Evolutionary conservation across 371 early-diverging fungal species (phyloP), one percentile per base, ranked within the genome.

Genomic region (Polyrhizophydium stewartii): DNA sequence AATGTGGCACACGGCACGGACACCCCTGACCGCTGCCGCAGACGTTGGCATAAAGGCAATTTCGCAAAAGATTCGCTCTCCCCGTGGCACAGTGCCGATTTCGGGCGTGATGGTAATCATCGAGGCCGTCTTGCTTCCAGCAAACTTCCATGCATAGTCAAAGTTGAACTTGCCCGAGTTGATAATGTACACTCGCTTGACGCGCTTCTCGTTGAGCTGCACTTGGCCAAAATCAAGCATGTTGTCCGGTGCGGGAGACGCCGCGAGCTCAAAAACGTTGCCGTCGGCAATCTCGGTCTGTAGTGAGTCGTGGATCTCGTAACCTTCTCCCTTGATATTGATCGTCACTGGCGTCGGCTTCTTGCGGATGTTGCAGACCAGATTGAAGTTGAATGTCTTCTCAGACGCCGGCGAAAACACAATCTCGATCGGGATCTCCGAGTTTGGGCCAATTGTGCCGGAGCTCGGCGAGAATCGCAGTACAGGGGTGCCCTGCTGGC

Each of bases 261-360:
- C 17, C 3, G 61, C 56, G 1, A 82, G 64, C 25, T 71, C 69
- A 46, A 67, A 56, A 1, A 62, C 41, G 3, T 70, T 52, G 10
- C 77, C 78, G 38, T 83, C 77, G 6, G 58, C 43, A 37, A 70
- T 16, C 56, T 83, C 82, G 13, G 58, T 66, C 37, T 69, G 72
- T 28, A 83, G 33, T 21, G 66, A 31, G 21, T 79, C 82, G 58
- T 74, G 80, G 27, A 83, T 76, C 47, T 71, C 65, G 46, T 83
- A 83, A 0, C 82, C 84, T 60, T 83, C 84, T 1, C 82, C 84
- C 43, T 77, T 78, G 17, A 83, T 68, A 55, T 80, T 79, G 56
- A 83, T 64, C 1, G 70, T 70, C 0, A 83, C 58, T 21, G 84
- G 84, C 16, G 69, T 72, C 1, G 76, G 72, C 55, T 81, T 80